These are phyloP conservation scores for Pseudonectria foliicola DNA, from an alignment of 2,329 filamentous ascomycete species.

Conservation along the genomic window DNA sequence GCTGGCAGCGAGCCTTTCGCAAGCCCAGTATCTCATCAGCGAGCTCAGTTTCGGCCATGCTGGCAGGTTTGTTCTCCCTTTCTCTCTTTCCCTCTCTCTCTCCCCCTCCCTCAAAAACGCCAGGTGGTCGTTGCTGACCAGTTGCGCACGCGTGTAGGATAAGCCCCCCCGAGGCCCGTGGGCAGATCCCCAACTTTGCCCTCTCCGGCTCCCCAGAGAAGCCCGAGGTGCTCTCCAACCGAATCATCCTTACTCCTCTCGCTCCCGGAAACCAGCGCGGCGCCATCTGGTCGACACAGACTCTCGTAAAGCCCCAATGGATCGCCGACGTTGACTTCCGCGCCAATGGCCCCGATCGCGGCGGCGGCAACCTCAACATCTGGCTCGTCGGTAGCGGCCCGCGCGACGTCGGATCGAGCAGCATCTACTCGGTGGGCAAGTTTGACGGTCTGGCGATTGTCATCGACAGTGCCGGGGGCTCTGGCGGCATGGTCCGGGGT, in stretches of 20 bases:
- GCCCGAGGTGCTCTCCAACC: constrained; percentile 73
- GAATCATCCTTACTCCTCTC: constrained; percentile 83
- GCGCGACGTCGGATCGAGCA: constrained; percentile 58
- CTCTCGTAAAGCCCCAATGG: constrained; percentile 64
- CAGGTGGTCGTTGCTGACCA: constrained; percentile 10
- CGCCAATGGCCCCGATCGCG: constrained; percentile 76
- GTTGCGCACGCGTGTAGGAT: constrained; percentile 41
- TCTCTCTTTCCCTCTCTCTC: constrained; percentile 1
- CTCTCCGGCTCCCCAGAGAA: constrained; percentile 46
- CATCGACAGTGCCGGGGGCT: constrained; percentile 73
- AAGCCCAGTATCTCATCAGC: constrained; percentile 61
- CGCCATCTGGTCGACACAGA: constrained; percentile 67
- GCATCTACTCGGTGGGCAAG: constrained; percentile 74
- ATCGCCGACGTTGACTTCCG: constrained; percentile 80
- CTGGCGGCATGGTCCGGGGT: constrained; percentile 73
- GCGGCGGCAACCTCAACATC: constrained; percentile 82
- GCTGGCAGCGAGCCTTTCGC: constrained; percentile 41
- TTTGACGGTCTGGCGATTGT: constrained; percentile 91
- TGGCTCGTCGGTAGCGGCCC: constrained; percentile 76
- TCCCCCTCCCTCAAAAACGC: not conserved
- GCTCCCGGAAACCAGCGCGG: constrained; percentile 80
- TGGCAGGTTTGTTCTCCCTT: constrained; percentile 42
- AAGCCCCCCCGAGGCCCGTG: constrained; percentile 48
- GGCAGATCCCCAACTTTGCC: constrained; percentile 46
- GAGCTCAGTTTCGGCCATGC: constrained; percentile 73